A percentile compares a stretch with the other conserved stretches of the same genome.
phyloP scores from a whole-genome alignment of 192 early-diverging fungal species.

The Coemansia javaensis region DNA sequence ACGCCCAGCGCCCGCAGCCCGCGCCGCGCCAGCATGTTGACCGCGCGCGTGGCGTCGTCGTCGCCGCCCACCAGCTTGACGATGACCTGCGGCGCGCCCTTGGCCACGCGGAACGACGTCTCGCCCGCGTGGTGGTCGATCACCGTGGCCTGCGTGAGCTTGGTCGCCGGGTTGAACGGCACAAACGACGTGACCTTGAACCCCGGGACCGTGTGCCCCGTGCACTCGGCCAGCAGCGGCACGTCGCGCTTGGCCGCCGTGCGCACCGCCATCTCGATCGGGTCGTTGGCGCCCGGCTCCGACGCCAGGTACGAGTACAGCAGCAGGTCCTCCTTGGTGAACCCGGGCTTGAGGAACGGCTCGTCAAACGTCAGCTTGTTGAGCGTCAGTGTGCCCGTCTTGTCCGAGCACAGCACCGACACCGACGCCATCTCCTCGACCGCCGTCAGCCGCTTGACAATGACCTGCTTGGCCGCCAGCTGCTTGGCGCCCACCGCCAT shows the following conservation, averaged over 20 bases:
- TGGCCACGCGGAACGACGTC: conserved; percentile 83
- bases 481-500: conserved; percentile 90
- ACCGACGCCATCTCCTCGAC: conserved; percentile 91
- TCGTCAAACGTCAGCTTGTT: conserved; percentile 90
- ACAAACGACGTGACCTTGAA: conserved; percentile 88
- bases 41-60: conserved; percentile 75
- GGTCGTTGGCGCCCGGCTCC: conserved; percentile 83
- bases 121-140: conserved; percentile 64
- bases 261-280: conserved; percentile 85
- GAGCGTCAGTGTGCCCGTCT: conserved; percentile 86
- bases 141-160: conserved; percentile 88
- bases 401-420: conserved; percentile 77
- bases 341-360: conserved; percentile 64
- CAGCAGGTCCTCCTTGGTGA: conserved; percentile 72
- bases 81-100: conserved; percentile 94
- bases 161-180: conserved; percentile 90
- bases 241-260: conserved; percentile 70
- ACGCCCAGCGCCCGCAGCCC: conserved; percentile 93
- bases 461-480: conserved; percentile 84
- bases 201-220: conserved; percentile 76
- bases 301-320: conserved; percentile 76
- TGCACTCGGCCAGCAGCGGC: conserved; percentile 61
- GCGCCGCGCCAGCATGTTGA: conserved; percentile 77
- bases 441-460: conserved; percentile 90
- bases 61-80: conserved; percentile 75